A percentile compares a stretch with the other conserved stretches of the same genome.
These are phyloP conservation scores for Halophytophthora batemanensis DNA, from an alignment of 352 stramenopile genomes.

Conservation along the genomic window DNA sequence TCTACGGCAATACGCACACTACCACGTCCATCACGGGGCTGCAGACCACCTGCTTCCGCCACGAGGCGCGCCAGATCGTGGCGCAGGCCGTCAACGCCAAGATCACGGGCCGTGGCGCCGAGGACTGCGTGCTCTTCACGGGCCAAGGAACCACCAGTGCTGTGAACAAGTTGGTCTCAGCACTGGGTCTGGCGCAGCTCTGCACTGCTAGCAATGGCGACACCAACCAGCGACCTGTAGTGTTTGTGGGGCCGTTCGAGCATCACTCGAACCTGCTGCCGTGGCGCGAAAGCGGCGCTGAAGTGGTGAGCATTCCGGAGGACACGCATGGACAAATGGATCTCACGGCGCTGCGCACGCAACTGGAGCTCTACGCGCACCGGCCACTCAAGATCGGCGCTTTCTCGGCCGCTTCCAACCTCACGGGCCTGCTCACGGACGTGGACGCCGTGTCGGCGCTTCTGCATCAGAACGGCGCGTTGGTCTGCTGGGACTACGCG, in stretches of 20 bases:
- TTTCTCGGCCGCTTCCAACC: slow-evolving; percentile 95
- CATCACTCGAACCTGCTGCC: slow-evolving; percentile 98
- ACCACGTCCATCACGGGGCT: slow-evolving; percentile 74
- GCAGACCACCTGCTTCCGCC: slow-evolving; percentile 92
- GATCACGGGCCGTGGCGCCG: slow-evolving; percentile 81
- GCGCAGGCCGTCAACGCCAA: slow-evolving; percentile 89
- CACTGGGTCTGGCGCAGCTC: slow-evolving; percentile 54
- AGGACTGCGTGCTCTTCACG: slow-evolving; percentile 96
- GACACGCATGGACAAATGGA: slow-evolving; percentile 53
- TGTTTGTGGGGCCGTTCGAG: slow-evolving; percentile 94
- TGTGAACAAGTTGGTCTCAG: slow-evolving; percentile 72
- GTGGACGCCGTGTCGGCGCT: slow-evolving; percentile 87
- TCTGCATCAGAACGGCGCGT: slow-evolving; percentile 90
- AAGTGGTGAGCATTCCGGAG: slow-evolving; percentile 77
- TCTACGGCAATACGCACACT: slow-evolving; percentile 98
- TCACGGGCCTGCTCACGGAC: slow-evolving; percentile 93
- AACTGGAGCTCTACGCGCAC: slow-evolving; percentile 47
- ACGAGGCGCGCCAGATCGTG: slow-evolving; percentile 94
- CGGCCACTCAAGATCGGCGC: slow-evolving; percentile 78
- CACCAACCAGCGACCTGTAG: slow-evolving; percentile 48
- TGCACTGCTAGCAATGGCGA: background rate
- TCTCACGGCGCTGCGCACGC: slow-evolving; percentile 36
- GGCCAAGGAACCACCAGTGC: slow-evolving; percentile 85
- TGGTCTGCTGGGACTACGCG: slow-evolving; percentile 97
- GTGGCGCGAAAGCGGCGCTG: slow-evolving; percentile 91